Evolutionary conservation across 2,329 filamentous ascomycete species (phyloP).

Genomic region (Aschersonia sp.): DNA sequence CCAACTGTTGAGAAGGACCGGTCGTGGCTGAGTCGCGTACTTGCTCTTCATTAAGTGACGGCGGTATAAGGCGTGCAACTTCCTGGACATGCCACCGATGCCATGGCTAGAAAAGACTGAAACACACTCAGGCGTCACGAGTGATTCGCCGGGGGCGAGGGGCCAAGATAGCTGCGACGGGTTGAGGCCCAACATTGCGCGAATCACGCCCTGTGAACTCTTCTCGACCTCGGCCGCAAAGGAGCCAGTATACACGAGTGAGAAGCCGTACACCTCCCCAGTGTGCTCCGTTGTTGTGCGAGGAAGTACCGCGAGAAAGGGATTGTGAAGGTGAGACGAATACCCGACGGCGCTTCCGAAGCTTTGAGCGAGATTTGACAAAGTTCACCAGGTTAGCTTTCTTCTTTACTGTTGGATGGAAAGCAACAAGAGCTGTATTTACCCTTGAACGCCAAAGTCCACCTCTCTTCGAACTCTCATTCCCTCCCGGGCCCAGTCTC

Average conservation of each 20-base stretch:
- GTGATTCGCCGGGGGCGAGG: constrained; percentile 37
- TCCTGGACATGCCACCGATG: constrained; percentile 46
- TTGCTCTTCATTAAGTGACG: constrained; percentile 45
- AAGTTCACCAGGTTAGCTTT: too few relatives aligned
- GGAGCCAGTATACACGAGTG: constrained; percentile 49
- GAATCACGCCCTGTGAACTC: constrained; percentile 45
- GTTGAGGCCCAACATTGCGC: constrained; percentile 46
- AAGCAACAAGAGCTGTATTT: neutral
- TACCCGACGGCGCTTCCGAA: constrained; percentile 49
- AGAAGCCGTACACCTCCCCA: constrained; percentile 51
- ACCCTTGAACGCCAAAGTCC: constrained; percentile 41
- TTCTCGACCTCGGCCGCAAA: constrained; percentile 48
- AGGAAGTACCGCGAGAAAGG: constrained; percentile 43
- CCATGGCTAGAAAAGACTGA: constrained; percentile 45
- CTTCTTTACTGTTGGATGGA: too few relatives aligned
- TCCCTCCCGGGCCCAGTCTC: constrained; percentile 49
- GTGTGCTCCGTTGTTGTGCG: constrained; percentile 43
- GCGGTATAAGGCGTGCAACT: constrained; percentile 45
- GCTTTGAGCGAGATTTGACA: constrained; percentile 14
- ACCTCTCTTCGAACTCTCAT: constrained; percentile 38
- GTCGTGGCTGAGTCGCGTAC: constrained; percentile 34
- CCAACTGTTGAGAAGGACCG: constrained; percentile 50
- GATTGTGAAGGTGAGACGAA: constrained; percentile 50
- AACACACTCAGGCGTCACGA: constrained; percentile 48
- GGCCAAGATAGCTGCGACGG: constrained; percentile 44